A percentile compares a stretch with the other conserved stretches of the same genome.
These are phyloP conservation scores for Neopestalotiopsis sp. DNA, from an alignment of 2,329 filamentous ascomycete species.

Conservation along the genomic window DNA sequence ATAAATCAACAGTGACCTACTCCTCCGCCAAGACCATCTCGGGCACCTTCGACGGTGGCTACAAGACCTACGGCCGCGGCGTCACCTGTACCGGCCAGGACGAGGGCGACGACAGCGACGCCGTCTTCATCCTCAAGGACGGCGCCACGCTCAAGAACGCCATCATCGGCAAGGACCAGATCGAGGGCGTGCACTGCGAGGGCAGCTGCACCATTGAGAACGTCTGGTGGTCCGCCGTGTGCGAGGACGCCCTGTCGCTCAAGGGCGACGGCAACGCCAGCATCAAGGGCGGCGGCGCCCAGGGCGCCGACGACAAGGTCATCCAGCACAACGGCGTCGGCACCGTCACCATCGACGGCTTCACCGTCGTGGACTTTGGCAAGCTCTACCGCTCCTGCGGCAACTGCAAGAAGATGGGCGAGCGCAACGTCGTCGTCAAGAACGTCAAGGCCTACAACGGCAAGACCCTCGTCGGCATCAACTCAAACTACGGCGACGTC, in stretches of 20 bases:
- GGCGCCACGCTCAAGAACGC: slow-evolving; percentile 41
- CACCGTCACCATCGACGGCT: slow-evolving; percentile 28
- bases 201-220: slow-evolving; percentile 33
- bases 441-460: slow-evolving; percentile 38
- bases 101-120: slow-evolving; percentile 47
- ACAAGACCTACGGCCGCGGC: slow-evolving; percentile 51
- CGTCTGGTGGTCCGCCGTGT: slow-evolving; percentile 41
- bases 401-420: slow-evolving; percentile 41
- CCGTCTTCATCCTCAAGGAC: slow-evolving; percentile 33
- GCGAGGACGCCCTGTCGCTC: slow-evolving; percentile 39
- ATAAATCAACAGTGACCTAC: slow-evolving; percentile 23
- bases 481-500: slow-evolving; percentile 43
- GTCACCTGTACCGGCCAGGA: slow-evolving; percentile 45
- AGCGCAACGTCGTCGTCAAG: slow-evolving; percentile 36
- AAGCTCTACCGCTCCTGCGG: slow-evolving; percentile 54
- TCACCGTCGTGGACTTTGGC: slow-evolving; percentile 44
- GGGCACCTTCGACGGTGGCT: slow-evolving; percentile 47
- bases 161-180: slow-evolving; percentile 44
- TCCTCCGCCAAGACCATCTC: slow-evolving; percentile 24
- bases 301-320: slow-evolving; percentile 29
- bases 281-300: slow-evolving; percentile 41
- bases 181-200: slow-evolving; percentile 40
- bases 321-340: slow-evolving; percentile 23
- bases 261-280: slow-evolving; percentile 33
- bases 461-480: slow-evolving; percentile 38